These are phyloP conservation scores for Phylloporus gajari DNA, from an alignment of 1,284 basidiomycete species.

Conservation along the genomic window DNA sequence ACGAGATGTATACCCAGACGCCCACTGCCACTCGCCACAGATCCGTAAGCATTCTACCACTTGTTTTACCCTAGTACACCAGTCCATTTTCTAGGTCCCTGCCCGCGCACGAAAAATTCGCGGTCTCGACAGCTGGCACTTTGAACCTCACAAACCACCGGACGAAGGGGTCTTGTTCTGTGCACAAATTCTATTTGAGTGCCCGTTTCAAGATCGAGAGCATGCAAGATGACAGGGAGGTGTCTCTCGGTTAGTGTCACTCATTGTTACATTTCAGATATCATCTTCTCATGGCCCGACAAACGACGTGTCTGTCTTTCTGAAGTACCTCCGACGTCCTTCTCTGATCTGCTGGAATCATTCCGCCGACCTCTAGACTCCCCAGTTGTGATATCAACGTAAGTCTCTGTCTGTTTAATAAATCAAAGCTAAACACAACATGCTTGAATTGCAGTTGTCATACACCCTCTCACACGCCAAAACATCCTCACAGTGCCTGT, in stretches of 20 bases:
- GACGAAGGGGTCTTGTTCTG: slow-evolving; percentile 85
- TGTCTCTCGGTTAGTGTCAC: slow-evolving; percentile 70
- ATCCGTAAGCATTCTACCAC: no score
- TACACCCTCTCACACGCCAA: no score
- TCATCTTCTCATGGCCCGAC: slow-evolving; percentile 33
- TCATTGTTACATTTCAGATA: slow-evolving; percentile 30
- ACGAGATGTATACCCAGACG: slow-evolving; percentile 85
- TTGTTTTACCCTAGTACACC: no score
- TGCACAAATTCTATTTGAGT: slow-evolving; percentile 82
- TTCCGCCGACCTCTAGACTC: slow-evolving; percentile 86
- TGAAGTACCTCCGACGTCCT: slow-evolving; percentile 84
- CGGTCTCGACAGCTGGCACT: slow-evolving; percentile 82
- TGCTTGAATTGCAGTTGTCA: no score
- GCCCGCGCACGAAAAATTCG: slow-evolving; percentile 73
- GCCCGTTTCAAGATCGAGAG: slow-evolving; percentile 78
- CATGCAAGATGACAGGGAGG: slow-evolving; percentile 71
- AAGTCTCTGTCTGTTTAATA: no score
- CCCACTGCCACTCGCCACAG: slow-evolving; percentile 70
- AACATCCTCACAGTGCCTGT: no score
- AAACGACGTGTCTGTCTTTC: slow-evolving; percentile 79
- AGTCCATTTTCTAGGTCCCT: no score
- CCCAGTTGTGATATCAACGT: no score
- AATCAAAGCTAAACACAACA: no score
- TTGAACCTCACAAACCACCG: slow-evolving; percentile 84
- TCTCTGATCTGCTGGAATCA: slow-evolving; percentile 78